A percentile compares a stretch with the other conserved stretches of the same genome.
Conservation (phyloP, 2,329 filamentous ascomycete genomes). For the Fusarium sp. region DNA sequence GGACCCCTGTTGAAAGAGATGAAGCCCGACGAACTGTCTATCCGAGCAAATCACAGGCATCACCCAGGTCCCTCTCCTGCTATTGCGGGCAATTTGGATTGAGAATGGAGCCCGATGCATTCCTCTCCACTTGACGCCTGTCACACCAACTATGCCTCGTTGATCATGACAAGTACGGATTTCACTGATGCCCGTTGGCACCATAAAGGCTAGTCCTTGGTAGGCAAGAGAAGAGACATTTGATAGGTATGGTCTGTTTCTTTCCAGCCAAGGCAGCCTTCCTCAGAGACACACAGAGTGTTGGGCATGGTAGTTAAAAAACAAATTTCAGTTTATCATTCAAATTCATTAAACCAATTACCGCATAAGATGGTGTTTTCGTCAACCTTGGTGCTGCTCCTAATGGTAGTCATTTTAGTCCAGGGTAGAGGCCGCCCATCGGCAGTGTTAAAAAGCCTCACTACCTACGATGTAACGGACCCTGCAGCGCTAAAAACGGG, state of each 20-base stretch:
- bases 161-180: background rate
- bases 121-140: background rate
- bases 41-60: background rate
- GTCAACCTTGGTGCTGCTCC: background rate
- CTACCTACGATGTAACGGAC: background rate
- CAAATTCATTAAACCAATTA: background rate
- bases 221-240: accelerated
- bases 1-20: background rate
- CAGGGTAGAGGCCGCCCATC: background rate
- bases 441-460: background rate
- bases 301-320: background rate
- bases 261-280: background rate
- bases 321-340: background rate
- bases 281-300: background rate
- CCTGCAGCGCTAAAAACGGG: background rate
- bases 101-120: background rate
- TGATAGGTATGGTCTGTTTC: background rate
- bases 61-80: background rate
- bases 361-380: background rate
- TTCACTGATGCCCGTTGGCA: background rate
- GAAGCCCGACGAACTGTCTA: background rate
- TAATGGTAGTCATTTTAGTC: background rate
- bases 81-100: background rate
- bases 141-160: background rate
- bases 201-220: background rate